Evolutionary conservation across 306 rosid species (phyloP).

Genomic region (Quercus mongolica): DNA sequence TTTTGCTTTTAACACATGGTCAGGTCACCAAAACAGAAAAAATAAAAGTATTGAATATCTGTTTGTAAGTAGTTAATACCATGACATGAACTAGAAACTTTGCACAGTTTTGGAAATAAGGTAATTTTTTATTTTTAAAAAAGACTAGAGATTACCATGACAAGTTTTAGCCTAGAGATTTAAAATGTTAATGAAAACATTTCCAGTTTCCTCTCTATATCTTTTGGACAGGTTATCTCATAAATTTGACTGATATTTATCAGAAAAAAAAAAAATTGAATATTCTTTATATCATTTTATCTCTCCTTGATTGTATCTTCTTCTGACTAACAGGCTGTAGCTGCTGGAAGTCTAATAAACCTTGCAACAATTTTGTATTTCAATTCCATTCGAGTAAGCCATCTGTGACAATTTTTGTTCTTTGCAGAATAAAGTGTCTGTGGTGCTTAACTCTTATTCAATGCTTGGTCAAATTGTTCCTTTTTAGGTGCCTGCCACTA

Average conservation of each 20-base stretch:
- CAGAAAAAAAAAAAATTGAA: not conserved
- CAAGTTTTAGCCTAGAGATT: not conserved
- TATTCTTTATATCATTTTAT: slow-evolving; percentile 15
- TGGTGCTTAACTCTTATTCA: slow-evolving; percentile 13
- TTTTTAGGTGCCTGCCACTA: slow-evolving; percentile 77
- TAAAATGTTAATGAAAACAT: not conserved
- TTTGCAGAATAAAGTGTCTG: not conserved
- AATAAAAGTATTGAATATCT: not conserved
- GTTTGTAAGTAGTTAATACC: not conserved
- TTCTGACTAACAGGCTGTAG: slow-evolving; percentile 70
- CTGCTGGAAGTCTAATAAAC: slow-evolving; percentile 92
- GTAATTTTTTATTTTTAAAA: not conserved
- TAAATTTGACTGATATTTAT: not conserved
- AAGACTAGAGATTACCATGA: not conserved
- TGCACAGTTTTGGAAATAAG: not conserved
- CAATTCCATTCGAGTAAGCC: slow-evolving; percentile 72
- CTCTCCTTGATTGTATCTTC: slow-evolving; percentile 10
- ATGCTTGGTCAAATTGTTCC: slow-evolving; percentile 10
- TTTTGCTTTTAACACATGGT: not conserved
- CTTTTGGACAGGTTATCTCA: not conserved
- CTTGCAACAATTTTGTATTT: slow-evolving; percentile 86
- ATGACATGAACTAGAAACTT: not conserved
- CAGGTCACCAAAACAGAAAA: not conserved
- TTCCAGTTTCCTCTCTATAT: not conserved
- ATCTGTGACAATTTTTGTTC: slow-evolving; percentile 11